Conservation (phyloP, 345 rosid species). For the Gossypium stocksii region DNA sequence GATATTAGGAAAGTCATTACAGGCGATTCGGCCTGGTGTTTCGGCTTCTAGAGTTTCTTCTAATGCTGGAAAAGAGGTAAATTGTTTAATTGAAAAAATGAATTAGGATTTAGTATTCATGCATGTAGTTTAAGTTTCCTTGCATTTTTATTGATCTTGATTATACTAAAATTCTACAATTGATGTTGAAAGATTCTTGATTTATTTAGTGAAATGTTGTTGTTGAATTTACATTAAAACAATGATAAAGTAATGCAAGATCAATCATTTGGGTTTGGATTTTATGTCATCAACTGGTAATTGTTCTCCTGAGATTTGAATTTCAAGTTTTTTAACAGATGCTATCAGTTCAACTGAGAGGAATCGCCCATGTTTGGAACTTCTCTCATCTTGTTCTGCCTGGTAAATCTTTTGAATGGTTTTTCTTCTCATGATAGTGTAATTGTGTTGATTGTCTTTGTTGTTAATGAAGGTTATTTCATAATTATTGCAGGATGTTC, state of each 20-base stretch:
- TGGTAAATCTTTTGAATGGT: slow-evolving; percentile 29
- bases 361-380: slow-evolving; percentile 32
- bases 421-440: background rate
- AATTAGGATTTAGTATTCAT: background rate
- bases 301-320: background rate
- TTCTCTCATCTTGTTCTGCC: slow-evolving; percentile 43
- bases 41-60: slow-evolving; percentile 39
- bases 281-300: background rate
- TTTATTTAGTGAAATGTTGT: background rate
- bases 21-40: slow-evolving; percentile 31
- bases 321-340: slow-evolving; percentile 29
- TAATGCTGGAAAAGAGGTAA: slow-evolving; percentile 44
- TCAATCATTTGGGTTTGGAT: background rate
- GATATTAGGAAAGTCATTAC: slow-evolving; percentile 41
- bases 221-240: too few relatives aligned
- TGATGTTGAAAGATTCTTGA: background rate
- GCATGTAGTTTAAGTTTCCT: too few relatives aligned
- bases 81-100: background rate
- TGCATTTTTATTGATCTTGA: background rate
- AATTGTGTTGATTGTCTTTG: background rate
- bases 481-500: slow-evolving; percentile 36
- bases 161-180: background rate
- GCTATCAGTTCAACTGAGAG: slow-evolving; percentile 34
- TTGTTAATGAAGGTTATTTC: background rate
- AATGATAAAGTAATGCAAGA: too few relatives aligned